Percentiles rank a stretch among this genome's conserved stretches.
phyloP scores from a whole-genome alignment of 441 rosid species.

The Gossypium lobatum region DNA sequence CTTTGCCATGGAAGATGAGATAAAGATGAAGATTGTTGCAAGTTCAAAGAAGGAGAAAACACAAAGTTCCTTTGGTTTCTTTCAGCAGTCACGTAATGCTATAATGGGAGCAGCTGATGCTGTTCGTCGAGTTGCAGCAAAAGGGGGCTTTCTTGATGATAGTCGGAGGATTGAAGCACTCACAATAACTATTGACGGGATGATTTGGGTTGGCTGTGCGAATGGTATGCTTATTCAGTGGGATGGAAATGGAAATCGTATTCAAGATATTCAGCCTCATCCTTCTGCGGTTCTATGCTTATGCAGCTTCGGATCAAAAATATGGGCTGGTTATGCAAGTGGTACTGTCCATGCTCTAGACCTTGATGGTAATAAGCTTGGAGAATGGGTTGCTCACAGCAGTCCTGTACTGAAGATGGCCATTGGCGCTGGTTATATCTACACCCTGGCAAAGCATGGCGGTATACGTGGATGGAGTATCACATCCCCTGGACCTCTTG shows the following conservation, averaged over 20 bases:
- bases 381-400: conserved; percentile 64
- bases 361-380: conserved; percentile 56
- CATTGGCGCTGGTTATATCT: conserved; percentile 46
- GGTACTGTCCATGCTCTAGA: conserved; percentile 55
- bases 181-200: conserved; percentile 40
- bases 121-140: conserved; percentile 66
- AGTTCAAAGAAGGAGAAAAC: conserved; percentile 50
- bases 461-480: conserved; percentile 74
- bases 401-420: conserved; percentile 60
- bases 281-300: conserved; percentile 55
- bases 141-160: conserved; percentile 58
- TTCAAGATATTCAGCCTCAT: conserved; percentile 48
- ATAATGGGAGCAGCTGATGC: conserved; percentile 81
- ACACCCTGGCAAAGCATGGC: conserved; percentile 66
- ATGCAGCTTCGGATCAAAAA: conserved; percentile 45
- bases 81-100: conserved; percentile 74
- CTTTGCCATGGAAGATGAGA: conserved; percentile 46
- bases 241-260: conserved; percentile 60
- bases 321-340: conserved; percentile 59
- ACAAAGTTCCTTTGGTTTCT: conserved; percentile 57
- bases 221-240: conserved; percentile 56
- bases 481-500: conserved; percentile 65
- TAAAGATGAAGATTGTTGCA: conserved; percentile 39
- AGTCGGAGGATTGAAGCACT: conserved; percentile 53
- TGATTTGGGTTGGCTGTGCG: conserved; percentile 61